phyloP scores from a whole-genome alignment of 2,329 filamentous ascomycete genomes.

The Orbilia oligospora region DNA sequence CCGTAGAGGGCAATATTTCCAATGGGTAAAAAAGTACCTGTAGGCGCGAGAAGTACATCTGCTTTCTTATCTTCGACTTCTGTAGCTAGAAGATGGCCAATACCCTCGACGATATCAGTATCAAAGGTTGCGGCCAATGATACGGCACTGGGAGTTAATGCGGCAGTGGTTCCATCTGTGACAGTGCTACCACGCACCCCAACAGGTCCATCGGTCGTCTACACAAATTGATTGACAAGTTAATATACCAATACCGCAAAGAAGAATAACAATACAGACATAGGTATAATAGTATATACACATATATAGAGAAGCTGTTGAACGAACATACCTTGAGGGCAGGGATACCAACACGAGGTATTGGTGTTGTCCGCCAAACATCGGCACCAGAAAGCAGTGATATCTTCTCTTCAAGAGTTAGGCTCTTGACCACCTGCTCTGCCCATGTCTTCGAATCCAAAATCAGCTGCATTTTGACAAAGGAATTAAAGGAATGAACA shows the following conservation, averaged over 20 bases:
- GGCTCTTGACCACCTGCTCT: constrained; percentile 62
- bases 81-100: constrained; percentile 64
- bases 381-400: constrained; percentile 64
- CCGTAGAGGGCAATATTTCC: neutral
- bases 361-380: constrained; percentile 64
- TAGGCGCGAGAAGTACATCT: constrained; percentile 65
- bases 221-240: constrained; percentile 4
- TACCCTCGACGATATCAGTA: constrained; percentile 62
- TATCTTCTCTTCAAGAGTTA: constrained; percentile 66
- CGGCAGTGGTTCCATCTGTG: constrained; percentile 64
- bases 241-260: constrained; percentile 12
- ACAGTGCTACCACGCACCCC: constrained; percentile 64
- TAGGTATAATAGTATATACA: constrained; percentile 1
- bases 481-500: constrained; percentile 57
- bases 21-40: constrained; percentile 49
- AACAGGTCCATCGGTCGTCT: constrained; percentile 65
- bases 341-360: constrained; percentile 64
- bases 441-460: constrained; percentile 64
- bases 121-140: constrained; percentile 65
- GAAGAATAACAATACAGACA: neutral
- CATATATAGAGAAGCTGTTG: too few species aligned
- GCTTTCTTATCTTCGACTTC: constrained; percentile 65
- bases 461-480: constrained; percentile 62
- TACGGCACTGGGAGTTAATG: constrained; percentile 64
- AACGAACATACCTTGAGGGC: constrained; percentile 64